A percentile compares a stretch with the other conserved stretches of the same genome.
Conservation (phyloP, 2,329 filamentous ascomycete species). For the Boeremia lycopersici region DNA sequence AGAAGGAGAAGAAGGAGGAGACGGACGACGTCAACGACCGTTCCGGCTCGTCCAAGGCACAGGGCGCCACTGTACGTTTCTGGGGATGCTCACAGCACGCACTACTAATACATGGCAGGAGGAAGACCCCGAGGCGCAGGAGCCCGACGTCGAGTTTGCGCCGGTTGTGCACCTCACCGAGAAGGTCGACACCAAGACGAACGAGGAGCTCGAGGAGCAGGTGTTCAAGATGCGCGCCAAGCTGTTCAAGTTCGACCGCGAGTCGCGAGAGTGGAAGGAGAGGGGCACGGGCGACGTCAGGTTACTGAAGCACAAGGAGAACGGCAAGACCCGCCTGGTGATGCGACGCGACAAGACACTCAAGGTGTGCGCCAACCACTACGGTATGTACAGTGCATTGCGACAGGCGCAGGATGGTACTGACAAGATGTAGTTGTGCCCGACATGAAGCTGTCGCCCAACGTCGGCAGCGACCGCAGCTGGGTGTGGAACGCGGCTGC, state of each 20-base stretch:
- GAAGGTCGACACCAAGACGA: conserved; percentile 96
- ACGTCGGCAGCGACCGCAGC: conserved; percentile 95
- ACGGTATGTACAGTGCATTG: conserved; percentile 67
- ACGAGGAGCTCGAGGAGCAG: conserved; percentile 97
- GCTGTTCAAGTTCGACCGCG: conserved; percentile 96
- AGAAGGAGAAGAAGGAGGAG: conserved; percentile 89
- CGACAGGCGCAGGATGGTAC: conserved; percentile 17
- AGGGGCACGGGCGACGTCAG: conserved; percentile 95
- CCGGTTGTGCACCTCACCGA: conserved; percentile 95
- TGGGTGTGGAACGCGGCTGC: conserved; percentile 99
- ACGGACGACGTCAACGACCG: conserved; percentile 76
- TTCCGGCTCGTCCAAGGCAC: conserved; percentile 74
- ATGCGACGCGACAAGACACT: conserved; percentile 99
- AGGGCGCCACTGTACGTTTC: conserved; percentile 56
- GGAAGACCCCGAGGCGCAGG: conserved; percentile 83
- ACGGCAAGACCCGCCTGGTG: conserved; percentile 94
- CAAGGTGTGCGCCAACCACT: conserved; percentile 99
- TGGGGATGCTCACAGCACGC: neutral
- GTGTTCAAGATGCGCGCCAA: conserved; percentile 99
- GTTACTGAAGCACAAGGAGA: conserved; percentile 98
- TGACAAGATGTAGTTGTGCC: conserved; percentile 72
- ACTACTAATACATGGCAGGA: conserved; percentile 54
- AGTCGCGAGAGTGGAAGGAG: conserved; percentile 97
- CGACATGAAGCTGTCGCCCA: conserved; percentile 98
- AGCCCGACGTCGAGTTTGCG: conserved; percentile 95